phyloP scores from a whole-genome alignment of 106 monocot genomes.

The Dactylorhiza incarnata region DNA sequence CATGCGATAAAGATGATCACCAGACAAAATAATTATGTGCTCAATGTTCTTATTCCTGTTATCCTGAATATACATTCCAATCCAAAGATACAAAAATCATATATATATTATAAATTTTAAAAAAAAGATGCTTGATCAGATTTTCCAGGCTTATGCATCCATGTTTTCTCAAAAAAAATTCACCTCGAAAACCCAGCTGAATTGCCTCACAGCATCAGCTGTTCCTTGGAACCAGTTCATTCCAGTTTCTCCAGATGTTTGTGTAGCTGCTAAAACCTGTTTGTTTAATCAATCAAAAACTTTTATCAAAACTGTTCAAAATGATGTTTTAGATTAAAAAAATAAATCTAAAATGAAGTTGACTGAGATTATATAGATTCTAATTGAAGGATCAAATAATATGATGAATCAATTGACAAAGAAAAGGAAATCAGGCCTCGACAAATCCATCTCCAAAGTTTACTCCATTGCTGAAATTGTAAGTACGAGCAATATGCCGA shows the following conservation, averaged over 20 bases:
- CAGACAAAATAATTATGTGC: slow-evolving; percentile 69
- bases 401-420: neutral
- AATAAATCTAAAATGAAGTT: neutral
- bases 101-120: neutral
- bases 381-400: neutral
- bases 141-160: neutral
- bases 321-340: neutral
- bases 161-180: neutral
- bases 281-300: slow-evolving; percentile 9
- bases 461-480: slow-evolving; percentile 62
- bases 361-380: neutral
- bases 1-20: slow-evolving; percentile 92
- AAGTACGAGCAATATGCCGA: slow-evolving; percentile 71
- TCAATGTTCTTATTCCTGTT: slow-evolving; percentile 68
- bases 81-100: neutral
- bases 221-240: slow-evolving; percentile 98
- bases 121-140: neutral
- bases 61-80: slow-evolving; percentile 36
- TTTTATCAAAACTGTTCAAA: neutral
- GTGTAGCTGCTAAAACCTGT: slow-evolving; percentile 89
- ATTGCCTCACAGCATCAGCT: slow-evolving; percentile 95
- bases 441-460: slow-evolving; percentile 80
- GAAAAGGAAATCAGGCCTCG: slow-evolving; percentile 37
- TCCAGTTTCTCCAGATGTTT: slow-evolving; percentile 80
- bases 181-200: slow-evolving; percentile 94